Conservation (phyloP, 2,329 filamentous ascomycete genomes). For the Rasamsonia emersonii region DNA sequence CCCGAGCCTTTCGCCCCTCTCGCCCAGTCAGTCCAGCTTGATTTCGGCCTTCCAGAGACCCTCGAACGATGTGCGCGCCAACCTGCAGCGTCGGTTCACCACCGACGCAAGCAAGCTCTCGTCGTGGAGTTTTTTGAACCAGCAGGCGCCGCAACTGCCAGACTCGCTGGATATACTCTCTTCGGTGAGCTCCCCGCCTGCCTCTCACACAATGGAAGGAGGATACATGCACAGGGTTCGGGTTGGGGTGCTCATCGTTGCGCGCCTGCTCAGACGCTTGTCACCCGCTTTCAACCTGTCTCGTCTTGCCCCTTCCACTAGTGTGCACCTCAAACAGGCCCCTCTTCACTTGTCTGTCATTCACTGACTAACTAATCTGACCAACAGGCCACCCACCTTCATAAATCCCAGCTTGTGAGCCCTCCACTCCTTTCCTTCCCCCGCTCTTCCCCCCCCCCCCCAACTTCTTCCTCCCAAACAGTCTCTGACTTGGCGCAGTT, state of each 20-base stretch:
- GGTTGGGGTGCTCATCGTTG: not conserved
- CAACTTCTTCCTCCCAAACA: too few species aligned
- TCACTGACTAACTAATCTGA: slow-evolving; percentile 6
- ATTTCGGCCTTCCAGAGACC: slow-evolving; percentile 48
- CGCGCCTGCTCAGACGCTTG: too few species aligned
- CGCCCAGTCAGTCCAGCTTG: slow-evolving; percentile 57
- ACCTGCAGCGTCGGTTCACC: slow-evolving; percentile 85
- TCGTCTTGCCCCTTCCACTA: too few species aligned
- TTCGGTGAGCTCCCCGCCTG: slow-evolving; percentile 36
- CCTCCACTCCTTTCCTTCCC: slow-evolving; percentile 1
- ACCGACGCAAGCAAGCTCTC: slow-evolving; percentile 80
- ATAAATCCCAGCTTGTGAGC: slow-evolving; percentile 19
- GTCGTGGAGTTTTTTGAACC: slow-evolving; percentile 59
- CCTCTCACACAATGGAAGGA: not conserved
- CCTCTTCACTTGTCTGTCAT: slow-evolving; percentile 5
- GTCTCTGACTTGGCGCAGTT: slow-evolving; percentile 55
- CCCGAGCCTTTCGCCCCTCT: slow-evolving; percentile 64
- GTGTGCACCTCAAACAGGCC: too few species aligned
- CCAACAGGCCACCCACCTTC: slow-evolving; percentile 16
- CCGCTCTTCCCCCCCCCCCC: slow-evolving; percentile 4
- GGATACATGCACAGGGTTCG: not conserved
- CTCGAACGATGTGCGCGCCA: slow-evolving; percentile 62
- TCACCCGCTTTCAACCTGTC: too few species aligned
- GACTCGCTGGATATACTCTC: slow-evolving; percentile 47
- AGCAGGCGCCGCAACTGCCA: slow-evolving; percentile 45